Evolutionary conservation across 1,139 yeast species (phyloP), one percentile per base, ranked within the genome.

Genomic region (Candida sp.): DNA sequence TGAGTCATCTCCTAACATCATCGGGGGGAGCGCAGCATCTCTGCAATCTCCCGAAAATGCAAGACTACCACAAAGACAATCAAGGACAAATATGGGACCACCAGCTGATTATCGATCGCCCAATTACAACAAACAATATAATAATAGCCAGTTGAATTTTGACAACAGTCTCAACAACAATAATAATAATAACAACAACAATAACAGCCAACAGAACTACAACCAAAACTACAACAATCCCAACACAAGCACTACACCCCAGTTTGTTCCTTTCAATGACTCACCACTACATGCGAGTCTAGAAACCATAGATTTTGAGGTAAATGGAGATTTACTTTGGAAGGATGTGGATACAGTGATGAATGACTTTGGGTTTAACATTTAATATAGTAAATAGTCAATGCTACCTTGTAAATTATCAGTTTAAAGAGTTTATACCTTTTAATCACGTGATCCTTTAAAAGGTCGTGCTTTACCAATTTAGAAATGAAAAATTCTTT

Each of bases 291-390:
- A 64, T 41, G 60, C 58, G 22, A 64, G 67, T 22, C 50, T 66
- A 30, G 70, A 64, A 37, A 64, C 58, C 42, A 54, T 70, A 38
- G 75, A 69, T 41, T 58, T 70, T 43, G 77, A 70, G 42, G 53
- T 66, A 47, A 66, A 63, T 45, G 81, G 84, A 33, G 96, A 86
- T 46, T 64, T 84, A 54, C 77, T 89, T 11, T 89, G 96, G 91
- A 86, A 85, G 57, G 96, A 91, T 57, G 95, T 91, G 22, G 96
- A 89, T 51, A 75, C 87, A 43, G 87, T 91, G 47, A 89, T 91
- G 97, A 87, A 87, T 54, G 97, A 90, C 58, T 90, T 90, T 66
- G 98, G 97, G 8, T 90, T 91, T 68, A 88, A 86, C 71, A 73
- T 37, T 9, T 29, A 32, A n/a, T n/a, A n/a, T n/a, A n/a, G n/a